Evolutionary conservation across 768 basidiomycete genomes (phyloP).

Genomic region (Auricularia heimuer): DNA sequence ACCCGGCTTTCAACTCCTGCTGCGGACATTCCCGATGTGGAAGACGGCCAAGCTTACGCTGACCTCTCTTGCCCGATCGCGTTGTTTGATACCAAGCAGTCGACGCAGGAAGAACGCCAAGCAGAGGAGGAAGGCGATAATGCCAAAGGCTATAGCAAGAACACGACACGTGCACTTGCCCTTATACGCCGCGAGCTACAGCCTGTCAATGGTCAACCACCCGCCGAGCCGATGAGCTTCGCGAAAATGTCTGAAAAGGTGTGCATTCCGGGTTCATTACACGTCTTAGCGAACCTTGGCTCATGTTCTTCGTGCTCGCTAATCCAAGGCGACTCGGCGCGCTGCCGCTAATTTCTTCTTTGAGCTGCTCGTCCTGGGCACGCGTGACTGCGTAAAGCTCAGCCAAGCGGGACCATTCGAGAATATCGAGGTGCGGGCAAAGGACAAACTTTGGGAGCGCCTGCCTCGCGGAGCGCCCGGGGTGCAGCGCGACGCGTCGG

Average conservation of each 20-base stretch:
- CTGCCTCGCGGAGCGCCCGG: constrained; percentile 1
- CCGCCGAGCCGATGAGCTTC: constrained; percentile 61
- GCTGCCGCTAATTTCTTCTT: constrained; percentile 98
- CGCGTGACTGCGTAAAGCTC: constrained; percentile 81
- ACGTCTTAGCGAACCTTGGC: background rate
- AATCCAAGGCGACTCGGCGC: constrained; percentile 68
- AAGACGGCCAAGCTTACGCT: constrained; percentile 56
- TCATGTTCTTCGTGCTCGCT: background rate
- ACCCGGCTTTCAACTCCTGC: constrained; percentile 53
- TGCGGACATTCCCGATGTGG: constrained; percentile 38
- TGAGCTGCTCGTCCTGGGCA: constrained; percentile 88
- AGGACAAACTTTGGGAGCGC: constrained; percentile 78
- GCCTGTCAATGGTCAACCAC: constrained; percentile 35
- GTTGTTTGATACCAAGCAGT: constrained; percentile 63
- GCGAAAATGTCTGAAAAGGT: constrained; percentile 71
- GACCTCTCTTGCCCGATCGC: constrained; percentile 69
- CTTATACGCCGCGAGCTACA: constrained; percentile 66
- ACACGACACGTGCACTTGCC: constrained; percentile 75
- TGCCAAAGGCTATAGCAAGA: constrained; percentile 70
- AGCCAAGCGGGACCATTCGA: constrained; percentile 66
- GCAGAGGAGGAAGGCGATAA: constrained; percentile 26
- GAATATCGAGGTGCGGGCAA: constrained; percentile 76
- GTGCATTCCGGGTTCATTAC: constrained; percentile 7
- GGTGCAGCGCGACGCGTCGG: constrained; percentile 6
- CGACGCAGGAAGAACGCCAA: constrained; percentile 35